Base-by-base conservation (phyloP, 768 basidiomycete genomes). In the Macrolepiota fuliginosa region DNA sequence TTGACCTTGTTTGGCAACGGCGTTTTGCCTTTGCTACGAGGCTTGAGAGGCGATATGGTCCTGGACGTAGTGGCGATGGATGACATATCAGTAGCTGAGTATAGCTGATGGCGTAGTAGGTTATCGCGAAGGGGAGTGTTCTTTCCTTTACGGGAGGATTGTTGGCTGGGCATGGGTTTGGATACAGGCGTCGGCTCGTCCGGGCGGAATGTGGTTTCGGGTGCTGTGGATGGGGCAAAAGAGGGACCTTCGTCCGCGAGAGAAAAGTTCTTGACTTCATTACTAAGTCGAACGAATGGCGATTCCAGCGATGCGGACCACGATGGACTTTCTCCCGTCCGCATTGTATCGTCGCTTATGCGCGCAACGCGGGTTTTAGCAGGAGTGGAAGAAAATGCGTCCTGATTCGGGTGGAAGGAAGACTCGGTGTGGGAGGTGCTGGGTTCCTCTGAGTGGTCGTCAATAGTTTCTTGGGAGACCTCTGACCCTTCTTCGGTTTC, bases 371-470 rank as follows among this genome's bases (percentile, higher is more conserved):
- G 74, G 25, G 71, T 69, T 4, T 80, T 84, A 9, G 90, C 88
- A 17, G 92, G 93, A 1, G 92, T 94, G 2, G 92, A 94, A 1
- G 91, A 90, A 58, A 89, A 78, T 0, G 89, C 89, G 7, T 81
- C 90, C 54, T 87, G 84, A 3, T 80, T 79, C 13, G 90, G 90
- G 71, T 88, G 79, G 71, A 94, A 96, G 3, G 91, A 92, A 58
- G 76, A 82, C 63, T 92, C 89, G 35, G 82, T 85, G 39, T 81
- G 78, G 6, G 81, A 79, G 12, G 79, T 72, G 64, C 82, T 83
- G 3, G 81, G 76, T 47, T 76, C 78, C 47, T 65, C 62, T 47
- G 67, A 70, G 22, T 47, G 63, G 57, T 66, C 37, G 22, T 65
- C 65, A 25, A 61, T 55, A 4, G 65, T 54, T 17, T 74, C 64